Conservation (phyloP, 768 basidiomycete genomes). For the Lactifluus pinguis region DNA sequence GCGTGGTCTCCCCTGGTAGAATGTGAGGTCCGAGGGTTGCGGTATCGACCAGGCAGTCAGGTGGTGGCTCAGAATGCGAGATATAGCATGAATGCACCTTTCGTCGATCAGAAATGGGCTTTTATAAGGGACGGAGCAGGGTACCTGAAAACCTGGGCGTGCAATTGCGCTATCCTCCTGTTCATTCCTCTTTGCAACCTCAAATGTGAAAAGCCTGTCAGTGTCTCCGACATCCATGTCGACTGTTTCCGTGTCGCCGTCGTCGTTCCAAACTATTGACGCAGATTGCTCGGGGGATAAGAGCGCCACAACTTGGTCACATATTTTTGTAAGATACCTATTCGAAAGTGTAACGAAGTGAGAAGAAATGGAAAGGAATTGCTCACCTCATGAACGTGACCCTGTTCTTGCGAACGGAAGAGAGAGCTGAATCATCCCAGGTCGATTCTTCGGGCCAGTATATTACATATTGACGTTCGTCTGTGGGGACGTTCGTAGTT, state of each 20-base stretch:
- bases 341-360: not conserved
- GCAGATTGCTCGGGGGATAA: conserved; percentile 40
- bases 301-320: conserved; percentile 45
- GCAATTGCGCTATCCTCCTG: conserved; percentile 42
- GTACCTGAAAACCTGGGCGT: conserved; percentile 40
- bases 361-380: not conserved
- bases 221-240: conserved; percentile 34
- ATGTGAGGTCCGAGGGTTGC: not conserved
- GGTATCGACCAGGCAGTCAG: not conserved
- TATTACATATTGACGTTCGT: conserved; percentile 35
- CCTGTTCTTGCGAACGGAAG: conserved; percentile 41
- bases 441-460: conserved; percentile 57
- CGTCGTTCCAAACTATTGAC: conserved; percentile 38
- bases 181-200: conserved; percentile 45
- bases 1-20: conserved; percentile 18
- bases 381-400: conserved; percentile 52
- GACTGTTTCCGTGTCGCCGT: conserved; percentile 19
- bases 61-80: not conserved
- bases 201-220: conserved; percentile 44
- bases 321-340: conserved; percentile 22
- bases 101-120: not conserved
- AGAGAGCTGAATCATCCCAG: conserved; percentile 42
- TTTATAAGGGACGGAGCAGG: no score
- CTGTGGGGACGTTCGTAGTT: not conserved
- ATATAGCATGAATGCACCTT: not conserved